A percentile compares a stretch with the other conserved stretches of the same genome.
phyloP scores from a whole-genome alignment of 2,329 filamentous ascomycete genomes.

The Microascus cirrosus region DNA sequence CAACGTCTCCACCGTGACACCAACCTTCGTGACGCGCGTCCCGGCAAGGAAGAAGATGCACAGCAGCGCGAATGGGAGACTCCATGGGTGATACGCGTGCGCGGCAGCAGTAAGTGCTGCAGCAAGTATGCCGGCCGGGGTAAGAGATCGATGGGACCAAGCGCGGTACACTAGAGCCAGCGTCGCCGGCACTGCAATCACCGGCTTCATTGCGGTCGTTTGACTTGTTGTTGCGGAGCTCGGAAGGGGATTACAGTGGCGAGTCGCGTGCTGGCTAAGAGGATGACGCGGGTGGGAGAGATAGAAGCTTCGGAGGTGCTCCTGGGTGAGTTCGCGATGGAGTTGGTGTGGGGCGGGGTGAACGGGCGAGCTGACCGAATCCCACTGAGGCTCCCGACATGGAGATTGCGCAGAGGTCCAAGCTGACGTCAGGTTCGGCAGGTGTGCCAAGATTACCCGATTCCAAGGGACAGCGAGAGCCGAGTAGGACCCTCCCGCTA shows the following conservation, averaged over 20 bases:
- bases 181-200: slow-evolving; percentile 47
- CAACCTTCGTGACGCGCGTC: slow-evolving; percentile 71
- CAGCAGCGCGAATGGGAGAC: slow-evolving; percentile 76
- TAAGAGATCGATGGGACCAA: slow-evolving; percentile 65
- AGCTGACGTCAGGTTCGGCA: background rate
- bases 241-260: background rate
- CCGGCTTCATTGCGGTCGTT: slow-evolving; percentile 38
- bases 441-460: background rate
- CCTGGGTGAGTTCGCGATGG: background rate
- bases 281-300: background rate
- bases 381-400: background rate
- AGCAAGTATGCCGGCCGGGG: slow-evolving; percentile 59
- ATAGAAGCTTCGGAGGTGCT: background rate
- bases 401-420: background rate
- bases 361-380: background rate
- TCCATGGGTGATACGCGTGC: slow-evolving; percentile 89
- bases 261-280: too few species aligned
- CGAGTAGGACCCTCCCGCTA: background rate
- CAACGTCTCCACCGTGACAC: slow-evolving; percentile 8
- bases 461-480: background rate
- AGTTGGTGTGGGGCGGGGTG: background rate
- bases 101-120: slow-evolving; percentile 64
- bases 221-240: background rate
- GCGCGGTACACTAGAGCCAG: slow-evolving; percentile 55
- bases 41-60: slow-evolving; percentile 80